These are phyloP conservation scores for Myochromella boudieri DNA, from an alignment of 768 basidiomycete genomes.

Conservation along the genomic window DNA sequence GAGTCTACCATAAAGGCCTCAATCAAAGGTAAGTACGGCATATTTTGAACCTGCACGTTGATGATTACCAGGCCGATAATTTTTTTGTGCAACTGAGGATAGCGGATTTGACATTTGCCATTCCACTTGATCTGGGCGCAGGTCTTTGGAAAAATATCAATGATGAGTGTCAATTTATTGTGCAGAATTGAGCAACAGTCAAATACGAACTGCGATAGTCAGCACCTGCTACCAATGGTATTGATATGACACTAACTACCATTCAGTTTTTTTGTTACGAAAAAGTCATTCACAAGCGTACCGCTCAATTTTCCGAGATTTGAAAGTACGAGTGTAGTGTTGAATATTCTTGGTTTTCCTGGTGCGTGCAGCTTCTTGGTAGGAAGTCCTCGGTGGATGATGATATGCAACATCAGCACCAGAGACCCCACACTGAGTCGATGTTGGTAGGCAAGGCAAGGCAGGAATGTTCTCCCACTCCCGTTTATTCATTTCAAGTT, in stretches of 20 bases:
- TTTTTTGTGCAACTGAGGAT: conserved; percentile 52
- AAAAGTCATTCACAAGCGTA: conserved; percentile 25
- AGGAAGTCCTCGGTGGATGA: conserved; percentile 36
- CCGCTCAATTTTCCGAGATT: conserved; percentile 57
- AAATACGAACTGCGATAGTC: conserved; percentile 58
- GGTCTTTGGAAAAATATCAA: conserved; percentile 27
- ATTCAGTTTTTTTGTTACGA: not conserved
- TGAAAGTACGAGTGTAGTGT: conserved; percentile 62
- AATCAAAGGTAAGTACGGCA: not conserved
- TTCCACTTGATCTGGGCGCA: conserved; percentile 47
- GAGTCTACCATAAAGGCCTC: conserved; percentile 58
- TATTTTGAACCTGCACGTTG: too few relatives aligned
- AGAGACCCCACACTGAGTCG: conserved; percentile 35
- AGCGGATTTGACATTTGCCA: conserved; percentile 63
- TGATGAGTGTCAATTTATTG: not conserved
- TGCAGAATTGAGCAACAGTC: not conserved
- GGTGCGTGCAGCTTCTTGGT: conserved; percentile 47
- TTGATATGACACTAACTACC: conserved; percentile 58
- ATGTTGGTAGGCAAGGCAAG: conserved; percentile 32
- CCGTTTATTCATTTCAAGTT: conserved; percentile 20
- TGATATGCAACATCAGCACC: conserved; percentile 33
- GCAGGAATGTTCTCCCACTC: conserved; percentile 30
- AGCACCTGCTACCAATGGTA: conserved; percentile 57
- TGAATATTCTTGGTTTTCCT: conserved; percentile 54
- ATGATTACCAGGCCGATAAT: conserved; percentile 49